Evolutionary conservation across 495 filamentous ascomycete genomes (phyloP).

Genomic region (Talaromyces trachyspermus): DNA sequence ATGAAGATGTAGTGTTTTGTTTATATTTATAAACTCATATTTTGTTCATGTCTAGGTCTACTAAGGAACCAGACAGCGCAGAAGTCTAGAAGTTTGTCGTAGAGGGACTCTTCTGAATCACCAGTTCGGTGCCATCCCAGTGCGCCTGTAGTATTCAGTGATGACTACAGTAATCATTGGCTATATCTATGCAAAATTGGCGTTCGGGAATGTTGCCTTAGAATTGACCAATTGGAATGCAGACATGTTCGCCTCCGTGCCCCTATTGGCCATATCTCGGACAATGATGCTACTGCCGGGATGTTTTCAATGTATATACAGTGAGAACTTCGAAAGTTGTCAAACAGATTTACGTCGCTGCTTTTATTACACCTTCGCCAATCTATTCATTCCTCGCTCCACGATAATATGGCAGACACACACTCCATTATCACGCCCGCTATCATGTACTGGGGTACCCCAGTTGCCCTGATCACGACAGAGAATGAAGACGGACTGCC

Average conservation of each 20-base stretch:
- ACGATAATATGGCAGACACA: background rate
- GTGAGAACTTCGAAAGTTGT: background rate
- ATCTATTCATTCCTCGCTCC: background rate
- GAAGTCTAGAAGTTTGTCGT: no score
- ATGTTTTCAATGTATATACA: background rate
- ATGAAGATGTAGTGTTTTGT: no score
- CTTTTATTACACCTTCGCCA: background rate
- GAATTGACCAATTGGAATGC: background rate
- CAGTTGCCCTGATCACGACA: constrained; percentile 35
- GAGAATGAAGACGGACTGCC: constrained; percentile 34
- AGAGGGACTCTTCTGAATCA: no score
- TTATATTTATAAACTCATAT: no score
- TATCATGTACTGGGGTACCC: constrained; percentile 40
- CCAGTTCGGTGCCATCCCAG: no score
- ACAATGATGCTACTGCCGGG: background rate
- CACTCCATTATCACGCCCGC: constrained; percentile 30
- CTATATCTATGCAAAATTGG: background rate
- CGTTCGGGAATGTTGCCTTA: background rate
- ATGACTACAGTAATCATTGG: no score
- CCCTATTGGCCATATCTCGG: background rate
- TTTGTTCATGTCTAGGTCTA: no score
- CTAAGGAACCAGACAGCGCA: no score
- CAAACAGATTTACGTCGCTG: background rate
- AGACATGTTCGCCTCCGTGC: background rate
- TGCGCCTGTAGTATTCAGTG: no score